Percentiles rank a stretch among this genome's conserved stretches.
phyloP scores from a whole-genome alignment of 2,329 filamentous ascomycete species.

The Colletotrichum acutatum region DNA sequence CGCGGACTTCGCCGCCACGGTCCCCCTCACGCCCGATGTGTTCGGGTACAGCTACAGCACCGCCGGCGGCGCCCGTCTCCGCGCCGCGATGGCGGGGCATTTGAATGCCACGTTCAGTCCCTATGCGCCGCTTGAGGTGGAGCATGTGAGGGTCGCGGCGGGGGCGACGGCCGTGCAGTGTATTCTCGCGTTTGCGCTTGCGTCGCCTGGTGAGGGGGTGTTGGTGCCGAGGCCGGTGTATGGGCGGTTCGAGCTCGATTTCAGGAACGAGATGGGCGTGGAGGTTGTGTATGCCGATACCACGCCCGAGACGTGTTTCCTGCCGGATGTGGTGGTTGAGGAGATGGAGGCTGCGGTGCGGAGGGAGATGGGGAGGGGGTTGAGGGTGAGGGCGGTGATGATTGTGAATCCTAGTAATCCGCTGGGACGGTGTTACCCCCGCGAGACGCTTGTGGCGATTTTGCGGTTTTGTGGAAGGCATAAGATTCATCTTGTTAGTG shows the following conservation, averaged over 20 bases:
- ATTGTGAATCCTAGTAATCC: conserved; percentile 66
- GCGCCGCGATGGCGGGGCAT: conserved; percentile 47
- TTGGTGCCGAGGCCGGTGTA: conserved; percentile 55
- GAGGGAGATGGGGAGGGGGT: conserved; percentile 46
- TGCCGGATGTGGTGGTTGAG: conserved; percentile 54
- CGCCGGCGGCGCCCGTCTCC: conserved; percentile 48
- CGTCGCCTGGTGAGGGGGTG: conserved; percentile 51
- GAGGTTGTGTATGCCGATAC: conserved; percentile 57
- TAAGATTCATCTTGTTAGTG: conserved; percentile 63
- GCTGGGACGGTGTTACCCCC: conserved; percentile 58
- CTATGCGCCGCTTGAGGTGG: conserved; percentile 40
- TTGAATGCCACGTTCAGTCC: conserved; percentile 52
- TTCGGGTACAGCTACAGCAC: conserved; percentile 51
- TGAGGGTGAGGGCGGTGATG: conserved; percentile 57
- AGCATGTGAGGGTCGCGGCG: conserved; percentile 47
- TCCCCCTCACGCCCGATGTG: conserved; percentile 34
- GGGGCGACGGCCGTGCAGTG: conserved; percentile 53
- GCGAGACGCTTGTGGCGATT: conserved; percentile 52
- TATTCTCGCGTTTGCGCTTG: conserved; percentile 51
- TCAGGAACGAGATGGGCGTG: conserved; percentile 51
- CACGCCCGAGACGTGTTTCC: conserved; percentile 55
- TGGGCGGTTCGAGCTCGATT: conserved; percentile 61
- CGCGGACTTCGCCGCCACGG: conserved; percentile 20
- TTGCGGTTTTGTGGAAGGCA: conserved; percentile 62
- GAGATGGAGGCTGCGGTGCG: conserved; percentile 57